Base-by-base conservation (phyloP, 2,329 filamentous ascomycete genomes). In the Aspergillus sp. region DNA sequence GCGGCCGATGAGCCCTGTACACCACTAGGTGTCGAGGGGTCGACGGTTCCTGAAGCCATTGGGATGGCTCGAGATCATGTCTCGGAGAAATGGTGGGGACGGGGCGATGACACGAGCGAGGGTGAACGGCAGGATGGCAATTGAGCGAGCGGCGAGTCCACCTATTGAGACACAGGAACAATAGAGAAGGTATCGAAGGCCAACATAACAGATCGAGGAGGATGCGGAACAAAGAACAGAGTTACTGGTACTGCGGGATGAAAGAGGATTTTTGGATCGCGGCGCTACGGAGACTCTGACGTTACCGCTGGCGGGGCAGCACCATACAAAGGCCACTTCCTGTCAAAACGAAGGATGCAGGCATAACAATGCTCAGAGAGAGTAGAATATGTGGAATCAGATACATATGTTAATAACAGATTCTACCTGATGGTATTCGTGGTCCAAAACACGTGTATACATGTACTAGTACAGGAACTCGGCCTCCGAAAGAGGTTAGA, bases 31-130 rank as follows among this genome's bases (percentile, higher is more conserved):
- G 66, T 56, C 59, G 70, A 68, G 61, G 67, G 69, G 58, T 74
- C 64, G 66, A 75, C 65, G 62, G 67, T 71, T 71, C 69, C 72
- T 57, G 73, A 73, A 66, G 74, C 72, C 74, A 76, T 76, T 67
- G 62, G 63, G 67, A 69, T 64, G 64, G 61, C 66, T 59, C 65
- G 58, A 63, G 65, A 64, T 66, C 71, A 73, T 74, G 59, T 71
- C 70, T 70, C 66, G 60, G 57, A 58, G 54, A 11, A 53, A 57
- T 53, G 47, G 56, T 53, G 61, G 58, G 55, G 50, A 42, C 55
- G 32, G 32, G 12, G 38, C 48, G 42, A 30, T 26, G 41, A 48
- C 48, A 42, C 48, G 38, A 38, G 38, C 17, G 48, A 43, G 30
- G 30, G 24, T 18, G 32, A 45, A 22, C 20, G 39, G 30, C 30